Evolutionary conservation across 352 stramenopile genomes (phyloP), one percentile per base, ranked within the genome.

Genomic region (Globisporangium irregulare): DNA sequence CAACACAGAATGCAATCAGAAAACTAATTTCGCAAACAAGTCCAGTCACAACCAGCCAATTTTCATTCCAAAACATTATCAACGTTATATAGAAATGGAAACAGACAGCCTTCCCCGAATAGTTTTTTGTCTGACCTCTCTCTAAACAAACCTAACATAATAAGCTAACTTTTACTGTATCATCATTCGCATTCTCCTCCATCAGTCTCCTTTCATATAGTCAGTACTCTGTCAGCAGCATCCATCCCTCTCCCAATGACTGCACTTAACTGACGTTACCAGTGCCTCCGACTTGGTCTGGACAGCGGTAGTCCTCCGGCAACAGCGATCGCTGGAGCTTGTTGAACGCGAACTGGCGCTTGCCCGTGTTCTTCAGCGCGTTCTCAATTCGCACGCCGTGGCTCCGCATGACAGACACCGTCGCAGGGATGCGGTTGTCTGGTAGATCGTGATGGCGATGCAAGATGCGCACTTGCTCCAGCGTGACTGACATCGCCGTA

Each of bases 401-500:
- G 61, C 82, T 94, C 46, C 89, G 86, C 89, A 96, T 96, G 27
- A 94, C 87, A 14, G 87, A 92, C 27, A 95, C 86, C 0, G 87
- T 96, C 18, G 84, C 84, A 18, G 84, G 81, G 7, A 95, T 86
- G 36, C 86, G 84, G 68, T 94, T 82, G 27, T 64, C 64, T 1
- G 86, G 87, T 55, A 96, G 65, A 58, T 93, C 87, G 67, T 96
- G 89, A 71, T 95, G 87, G 32, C 83, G 84, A 58, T 91, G 82
- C 75, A 96, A 62, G 36, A 96, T 94, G 32, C 87, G 87, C 34
- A 93, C 92, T 69, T 99, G 91, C 73, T 99, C 97, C 34, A 98
- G 89, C 29, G 96, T 99, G 29, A 99, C 91, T 22, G 97, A 97
- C 97, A 99, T 99, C 56, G 94, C 96, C 43, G 97, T 99, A 51